These are phyloP conservation scores for Cercophora samala DNA, from an alignment of 495 filamentous ascomycete species.

Conservation along the genomic window DNA sequence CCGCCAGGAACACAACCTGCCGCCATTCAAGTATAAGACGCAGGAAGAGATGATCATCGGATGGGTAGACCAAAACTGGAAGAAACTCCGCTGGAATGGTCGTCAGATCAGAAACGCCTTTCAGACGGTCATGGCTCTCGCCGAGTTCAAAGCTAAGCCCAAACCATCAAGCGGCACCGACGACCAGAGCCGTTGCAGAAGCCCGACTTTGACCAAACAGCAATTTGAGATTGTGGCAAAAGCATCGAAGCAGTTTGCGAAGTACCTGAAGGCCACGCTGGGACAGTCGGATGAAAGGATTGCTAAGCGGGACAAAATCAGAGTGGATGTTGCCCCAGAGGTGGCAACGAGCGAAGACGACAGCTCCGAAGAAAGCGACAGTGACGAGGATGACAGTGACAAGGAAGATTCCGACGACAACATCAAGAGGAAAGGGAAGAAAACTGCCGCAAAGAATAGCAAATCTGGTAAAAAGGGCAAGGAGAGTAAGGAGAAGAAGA, in stretches of 20 bases:
- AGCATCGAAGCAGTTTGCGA: slow-evolving; percentile 26
- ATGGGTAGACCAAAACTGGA: slow-evolving; percentile 21
- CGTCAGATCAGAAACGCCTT: slow-evolving; percentile 48
- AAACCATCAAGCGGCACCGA: slow-evolving; percentile 10
- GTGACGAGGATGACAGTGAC: not conserved
- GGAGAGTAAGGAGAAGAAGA: not conserved
- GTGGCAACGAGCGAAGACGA: not conserved
- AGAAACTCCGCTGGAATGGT: slow-evolving; percentile 41
- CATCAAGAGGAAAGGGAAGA: not conserved
- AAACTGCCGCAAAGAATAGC: not conserved
- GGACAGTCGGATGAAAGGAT: slow-evolving; percentile 15
- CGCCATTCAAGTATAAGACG: slow-evolving; percentile 15
- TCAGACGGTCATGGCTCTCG: slow-evolving; percentile 41
- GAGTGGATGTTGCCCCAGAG: not conserved
- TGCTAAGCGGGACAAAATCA: slow-evolving; percentile 4
- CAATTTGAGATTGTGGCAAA: slow-evolving; percentile 30
- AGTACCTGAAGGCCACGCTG: slow-evolving; percentile 23
- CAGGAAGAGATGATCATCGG: slow-evolving; percentile 21
- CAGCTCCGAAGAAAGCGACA: not conserved
- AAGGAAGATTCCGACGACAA: not conserved
- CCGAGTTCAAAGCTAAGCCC: slow-evolving; percentile 31
- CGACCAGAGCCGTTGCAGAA: not conserved
- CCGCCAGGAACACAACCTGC: slow-evolving; percentile 13
- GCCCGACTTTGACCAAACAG: slow-evolving; percentile 14
- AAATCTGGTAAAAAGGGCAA: not conserved